These are phyloP conservation scores for Cladosporium phlei DNA, from an alignment of 2,329 filamentous ascomycete genomes.

Conservation along the genomic window DNA sequence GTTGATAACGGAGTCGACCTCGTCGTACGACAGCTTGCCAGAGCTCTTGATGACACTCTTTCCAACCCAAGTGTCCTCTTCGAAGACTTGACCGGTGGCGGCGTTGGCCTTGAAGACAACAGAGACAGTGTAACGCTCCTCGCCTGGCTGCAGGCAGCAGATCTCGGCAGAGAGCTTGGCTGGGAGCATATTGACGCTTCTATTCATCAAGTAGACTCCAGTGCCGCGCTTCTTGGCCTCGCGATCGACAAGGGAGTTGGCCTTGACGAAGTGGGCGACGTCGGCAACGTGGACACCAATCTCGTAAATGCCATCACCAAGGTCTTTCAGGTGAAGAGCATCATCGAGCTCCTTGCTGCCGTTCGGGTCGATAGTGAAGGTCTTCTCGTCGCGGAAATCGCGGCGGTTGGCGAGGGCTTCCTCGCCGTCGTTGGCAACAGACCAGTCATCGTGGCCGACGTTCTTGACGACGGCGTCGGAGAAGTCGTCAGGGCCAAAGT, in stretches of 20 bases:
- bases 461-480: conserved; percentile 93
- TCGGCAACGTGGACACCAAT: conserved; percentile 94
- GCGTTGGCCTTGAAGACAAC: conserved; percentile 89
- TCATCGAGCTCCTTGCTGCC: conserved; percentile 85
- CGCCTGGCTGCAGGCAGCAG: conserved; percentile 78
- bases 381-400: conserved; percentile 83
- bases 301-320: conserved; percentile 80
- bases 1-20: conserved; percentile 77
- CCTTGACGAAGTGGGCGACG: conserved; percentile 93
- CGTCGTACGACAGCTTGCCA: conserved; percentile 76
- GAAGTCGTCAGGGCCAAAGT: conserved; percentile 96
- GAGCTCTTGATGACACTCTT: conserved; percentile 89
- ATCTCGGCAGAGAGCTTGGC: conserved; percentile 79
- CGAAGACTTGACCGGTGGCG: conserved; percentile 69
- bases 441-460: conserved; percentile 89
- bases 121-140: conserved; percentile 86
- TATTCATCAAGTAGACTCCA: conserved; percentile 89
- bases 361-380: conserved; percentile 88
- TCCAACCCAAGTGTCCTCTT: conserved; percentile 89
- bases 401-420: conserved; percentile 67
- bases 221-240: conserved; percentile 98
- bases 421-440: conserved; percentile 76
- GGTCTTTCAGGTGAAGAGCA: conserved; percentile 84
- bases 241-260: conserved; percentile 88
- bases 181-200: conserved; percentile 81